phyloP scores from a whole-genome alignment of 1,284 basidiomycete species.

The Meripilus lineatus region DNA sequence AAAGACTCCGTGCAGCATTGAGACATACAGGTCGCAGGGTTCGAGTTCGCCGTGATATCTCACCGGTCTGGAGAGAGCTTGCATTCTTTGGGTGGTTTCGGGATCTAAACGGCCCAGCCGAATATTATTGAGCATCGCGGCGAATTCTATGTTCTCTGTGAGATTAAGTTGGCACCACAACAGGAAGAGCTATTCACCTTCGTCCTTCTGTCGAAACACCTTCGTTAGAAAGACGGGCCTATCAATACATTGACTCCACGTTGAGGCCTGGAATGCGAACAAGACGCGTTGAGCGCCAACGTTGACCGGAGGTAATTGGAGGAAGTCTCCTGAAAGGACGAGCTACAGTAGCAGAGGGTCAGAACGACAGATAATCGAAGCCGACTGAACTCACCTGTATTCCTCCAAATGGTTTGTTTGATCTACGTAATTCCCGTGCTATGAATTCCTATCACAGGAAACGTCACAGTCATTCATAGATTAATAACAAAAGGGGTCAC shows the following conservation, averaged over 20 bases:
- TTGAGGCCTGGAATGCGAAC: slow-evolving; percentile 67
- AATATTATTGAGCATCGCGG: slow-evolving; percentile 73
- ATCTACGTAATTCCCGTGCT: slow-evolving; percentile 45
- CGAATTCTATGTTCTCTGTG: slow-evolving; percentile 38
- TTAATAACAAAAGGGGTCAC: neutral
- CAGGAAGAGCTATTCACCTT: slow-evolving; percentile 37
- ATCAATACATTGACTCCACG: slow-evolving; percentile 48
- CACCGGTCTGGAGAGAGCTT: slow-evolving; percentile 53
- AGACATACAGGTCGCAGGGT: slow-evolving; percentile 72
- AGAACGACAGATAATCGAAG: slow-evolving; percentile 1
- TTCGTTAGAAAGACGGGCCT: slow-evolving; percentile 31
- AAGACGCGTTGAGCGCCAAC: slow-evolving; percentile 29
- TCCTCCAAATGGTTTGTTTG: slow-evolving; percentile 62
- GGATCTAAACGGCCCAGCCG: slow-evolving; percentile 49
- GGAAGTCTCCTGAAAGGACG: slow-evolving; percentile 77
- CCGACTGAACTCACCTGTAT: slow-evolving; percentile 59
- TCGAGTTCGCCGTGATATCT: slow-evolving; percentile 68
- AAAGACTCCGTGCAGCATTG: neutral
- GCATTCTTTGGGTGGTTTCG: slow-evolving; percentile 50
- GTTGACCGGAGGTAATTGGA: slow-evolving; percentile 71
- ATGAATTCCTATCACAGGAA: slow-evolving; percentile 36
- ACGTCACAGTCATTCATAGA: neutral
- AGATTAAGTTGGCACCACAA: neutral
- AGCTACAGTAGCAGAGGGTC: slow-evolving; percentile 35
- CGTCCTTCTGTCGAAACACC: slow-evolving; percentile 44